Conservation (phyloP, 257 asterid genomes). For the Solanum paucissectum region DNA sequence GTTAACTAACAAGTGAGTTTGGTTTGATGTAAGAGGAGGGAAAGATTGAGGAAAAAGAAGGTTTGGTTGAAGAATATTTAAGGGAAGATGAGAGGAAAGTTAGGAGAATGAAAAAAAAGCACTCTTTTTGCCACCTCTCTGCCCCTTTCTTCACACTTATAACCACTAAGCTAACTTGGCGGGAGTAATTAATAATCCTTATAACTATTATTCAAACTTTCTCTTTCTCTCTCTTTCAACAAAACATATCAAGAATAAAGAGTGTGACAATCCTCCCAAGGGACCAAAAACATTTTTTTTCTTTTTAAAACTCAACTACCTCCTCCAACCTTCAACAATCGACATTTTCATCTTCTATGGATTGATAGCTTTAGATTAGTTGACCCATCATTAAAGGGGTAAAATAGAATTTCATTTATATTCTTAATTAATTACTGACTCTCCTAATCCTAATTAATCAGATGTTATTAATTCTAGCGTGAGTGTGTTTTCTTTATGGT, state of each 20-base stretch:
- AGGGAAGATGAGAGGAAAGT: conserved; percentile 58
- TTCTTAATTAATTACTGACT: neutral
- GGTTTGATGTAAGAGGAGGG: conserved; percentile 49
- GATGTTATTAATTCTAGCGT: neutral
- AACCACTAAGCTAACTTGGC: conserved; percentile 30
- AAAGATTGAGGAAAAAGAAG: conserved; percentile 27
- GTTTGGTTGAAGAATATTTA: conserved; percentile 24
- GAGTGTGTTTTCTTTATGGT: neutral
- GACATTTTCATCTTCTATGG: neutral
- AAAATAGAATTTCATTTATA: neutral
- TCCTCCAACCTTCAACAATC: neutral
- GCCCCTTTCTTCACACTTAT: conserved; percentile 24
- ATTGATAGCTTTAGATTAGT: neutral
- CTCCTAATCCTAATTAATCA: neutral
- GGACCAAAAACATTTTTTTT: neutral
- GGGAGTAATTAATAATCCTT: conserved; percentile 6
- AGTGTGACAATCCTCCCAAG: conserved; percentile 22
- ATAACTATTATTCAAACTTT: neutral
- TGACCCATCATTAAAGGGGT: neutral
- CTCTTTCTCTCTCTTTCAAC: neutral
- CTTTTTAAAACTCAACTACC: neutral
- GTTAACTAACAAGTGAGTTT: conserved; percentile 52
- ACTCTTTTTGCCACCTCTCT: conserved; percentile 70
- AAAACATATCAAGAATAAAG: conserved; percentile 21
- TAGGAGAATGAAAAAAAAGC: conserved; percentile 56